Evolutionary conservation across 2,329 filamentous ascomycete species (phyloP), one percentile per base, ranked within the genome.

Genomic region (Plenodomus lindquistii): DNA sequence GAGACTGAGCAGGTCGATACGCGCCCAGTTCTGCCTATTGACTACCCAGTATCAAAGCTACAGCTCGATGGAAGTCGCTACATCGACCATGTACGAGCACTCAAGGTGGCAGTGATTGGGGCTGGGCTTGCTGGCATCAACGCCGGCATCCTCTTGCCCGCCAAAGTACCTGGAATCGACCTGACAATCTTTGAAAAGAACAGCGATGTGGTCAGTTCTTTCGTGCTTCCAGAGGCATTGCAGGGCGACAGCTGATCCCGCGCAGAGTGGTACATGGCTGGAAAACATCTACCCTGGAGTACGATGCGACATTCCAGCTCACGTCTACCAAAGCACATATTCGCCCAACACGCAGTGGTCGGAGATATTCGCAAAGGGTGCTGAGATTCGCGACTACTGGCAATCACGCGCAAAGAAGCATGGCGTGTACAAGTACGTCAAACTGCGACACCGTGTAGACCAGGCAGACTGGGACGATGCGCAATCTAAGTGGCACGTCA

Each of bases 111-210:
- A 0, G 78, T 88, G 0, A 80, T 88, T 24, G 86, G 86, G 1
- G 85, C 84, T 8, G 86, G 85, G 0, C 69, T 88, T 0, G 70
- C 83, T 0, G 86, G 86, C 2, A 79, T 88, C 29, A 79, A 81
- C 4, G 83, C 87, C 1, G 87, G 86, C 0, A 77, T 85, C 7
- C 70, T 90, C 8, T 73, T 91, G 1, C 87, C 86, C 0, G 79
- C 75, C 9, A 91, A 91, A 55, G 82, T 91, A 0, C 87, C 87
- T 0, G 79, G 80, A 0, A 80, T 90, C 40, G 73, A 87, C 37
- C 70, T 91, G 19, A 66, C 69, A 1, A 74, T 79, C 15, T 79
- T 73, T 44, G 77, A 79, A 52, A 71, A 73, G 51, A 67, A 49
- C 82, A 78, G 0, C 84, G 65, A 67, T 37, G 57, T 69, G 10